Evolutionary conservation across 2,329 filamentous ascomycete species (phyloP).

Genomic region (Ophiostoma angusticollis): DNA sequence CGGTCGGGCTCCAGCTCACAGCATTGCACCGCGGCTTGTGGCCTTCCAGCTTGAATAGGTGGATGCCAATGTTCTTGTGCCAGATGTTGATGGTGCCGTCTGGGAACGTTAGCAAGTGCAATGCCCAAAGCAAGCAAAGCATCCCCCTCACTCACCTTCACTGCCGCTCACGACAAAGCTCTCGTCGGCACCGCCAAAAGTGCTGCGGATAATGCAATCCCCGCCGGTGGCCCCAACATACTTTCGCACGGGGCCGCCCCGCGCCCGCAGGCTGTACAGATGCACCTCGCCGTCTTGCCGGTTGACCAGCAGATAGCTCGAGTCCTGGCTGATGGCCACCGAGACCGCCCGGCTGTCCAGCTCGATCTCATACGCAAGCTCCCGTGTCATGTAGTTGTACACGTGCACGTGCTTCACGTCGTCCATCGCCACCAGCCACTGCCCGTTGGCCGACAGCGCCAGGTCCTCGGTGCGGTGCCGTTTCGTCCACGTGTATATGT

Average conservation of each 20-base stretch:
- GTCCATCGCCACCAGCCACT: slow-evolving; percentile 67
- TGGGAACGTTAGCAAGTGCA: slow-evolving; percentile 17
- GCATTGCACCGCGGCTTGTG: slow-evolving; percentile 73
- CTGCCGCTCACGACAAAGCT: slow-evolving; percentile 87
- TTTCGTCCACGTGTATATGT: slow-evolving; percentile 52
- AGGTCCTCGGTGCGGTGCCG: slow-evolving; percentile 72
- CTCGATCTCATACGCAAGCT: slow-evolving; percentile 62
- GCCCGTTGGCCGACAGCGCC: slow-evolving; percentile 68
- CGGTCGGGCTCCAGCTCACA: slow-evolving; percentile 74
- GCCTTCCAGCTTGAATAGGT: slow-evolving; percentile 63
- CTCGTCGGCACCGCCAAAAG: slow-evolving; percentile 81
- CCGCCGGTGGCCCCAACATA: slow-evolving; percentile 67
- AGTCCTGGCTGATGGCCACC: slow-evolving; percentile 69
- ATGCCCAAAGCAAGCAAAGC: neutral
- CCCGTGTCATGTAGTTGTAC: slow-evolving; percentile 64
- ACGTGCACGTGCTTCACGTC: slow-evolving; percentile 59
- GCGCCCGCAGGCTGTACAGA: slow-evolving; percentile 63
- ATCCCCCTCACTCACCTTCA: slow-evolving; percentile 54
- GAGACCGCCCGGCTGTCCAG: slow-evolving; percentile 61
- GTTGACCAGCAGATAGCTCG: slow-evolving; percentile 70
- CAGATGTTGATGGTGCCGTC: slow-evolving; percentile 70
- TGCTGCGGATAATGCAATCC: slow-evolving; percentile 65
- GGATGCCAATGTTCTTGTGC: slow-evolving; percentile 69
- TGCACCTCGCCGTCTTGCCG: slow-evolving; percentile 64
- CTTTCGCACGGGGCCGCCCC: slow-evolving; percentile 51